A percentile compares a stretch with the other conserved stretches of the same genome.
Evolutionary conservation across 306 rosid genomes (phyloP).

Genomic region (Vigna reflexopilosa): DNA sequence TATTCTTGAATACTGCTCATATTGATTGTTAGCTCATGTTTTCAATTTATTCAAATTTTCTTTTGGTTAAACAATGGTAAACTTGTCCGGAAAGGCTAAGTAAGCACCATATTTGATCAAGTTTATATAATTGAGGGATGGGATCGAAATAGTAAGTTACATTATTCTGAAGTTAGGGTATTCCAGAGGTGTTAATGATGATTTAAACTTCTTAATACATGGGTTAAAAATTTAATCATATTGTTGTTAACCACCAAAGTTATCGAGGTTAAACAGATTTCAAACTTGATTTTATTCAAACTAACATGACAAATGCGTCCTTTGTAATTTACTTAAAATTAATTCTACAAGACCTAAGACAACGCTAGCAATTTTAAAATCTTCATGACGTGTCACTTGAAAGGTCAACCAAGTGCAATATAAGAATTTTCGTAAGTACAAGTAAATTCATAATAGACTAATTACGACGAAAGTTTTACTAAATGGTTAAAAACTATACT

Average conservation of each 20-base stretch:
- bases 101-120: neutral
- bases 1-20: slow-evolving; percentile 53
- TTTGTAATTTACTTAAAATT: no score
- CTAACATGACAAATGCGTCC: no score
- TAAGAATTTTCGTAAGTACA: no score
- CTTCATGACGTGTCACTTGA: no score
- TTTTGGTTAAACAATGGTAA: neutral
- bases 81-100: neutral
- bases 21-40: slow-evolving; percentile 39
- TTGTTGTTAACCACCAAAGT: neutral
- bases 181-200: neutral
- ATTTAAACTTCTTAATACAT: neutral
- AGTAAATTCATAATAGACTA: no score
- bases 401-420: no score
- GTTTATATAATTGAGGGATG: neutral
- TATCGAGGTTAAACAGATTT: no score
- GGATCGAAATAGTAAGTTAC: neutral
- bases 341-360: no score
- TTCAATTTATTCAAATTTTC: slow-evolving; percentile 33
- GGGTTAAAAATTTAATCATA: neutral
- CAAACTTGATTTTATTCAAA: no score
- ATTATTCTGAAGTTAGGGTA: neutral
- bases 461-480: no score
- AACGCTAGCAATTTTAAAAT: no score
- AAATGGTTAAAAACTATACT: no score